Evolutionary conservation across 805 yeast species (phyloP), one percentile per base, ranked within the genome.

Genomic region (Metschnikowia anglica): DNA sequence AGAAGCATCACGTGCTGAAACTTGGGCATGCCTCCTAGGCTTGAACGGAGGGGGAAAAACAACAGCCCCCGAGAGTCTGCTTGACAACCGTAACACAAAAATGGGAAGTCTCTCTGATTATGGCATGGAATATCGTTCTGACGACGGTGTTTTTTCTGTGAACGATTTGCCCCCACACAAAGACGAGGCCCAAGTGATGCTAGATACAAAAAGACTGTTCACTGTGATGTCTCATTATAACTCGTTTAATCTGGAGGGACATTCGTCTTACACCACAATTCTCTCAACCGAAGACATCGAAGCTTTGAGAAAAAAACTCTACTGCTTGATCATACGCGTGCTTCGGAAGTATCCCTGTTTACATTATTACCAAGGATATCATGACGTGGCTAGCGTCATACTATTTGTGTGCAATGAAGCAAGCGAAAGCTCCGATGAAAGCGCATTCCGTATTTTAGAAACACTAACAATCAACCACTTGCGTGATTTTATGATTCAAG

Each of bases 281-380:
- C 57, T 59, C 38, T 73, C 68, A 23, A 37, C 52, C 28, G 51
- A 64, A 15, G 63, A 69, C 47, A 43, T 60, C 33, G 52, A 54
- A 35, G 39, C 44, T n/a, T 61, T 81, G 36, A 70, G 75, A 45
- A 56, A 57, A 19, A 57, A 72, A 35, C 64, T 83, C 37, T 58
- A 55, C 18, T 59, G 59, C 4, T 48, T 83, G 11, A 74, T 88
- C 3, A 61, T 76, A 11, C 66, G 68, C 15, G 68, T 88, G 2
- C 67, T 93, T 11, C 64, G 88, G 29, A 72, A 70, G 12, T 67
- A 82, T 51, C 90, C 90, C 0, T 55, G 62, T 3, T 66, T 90
- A 31, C 70, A 79, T 45, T 91, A 91, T 62, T 91, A 89, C 61
- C 99, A 91, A 63, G 99, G 99, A 0, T 88, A 76, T 61, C 98